phyloP scores from a whole-genome alignment of 805 yeast species.

The Priceomyces carsonii region DNA sequence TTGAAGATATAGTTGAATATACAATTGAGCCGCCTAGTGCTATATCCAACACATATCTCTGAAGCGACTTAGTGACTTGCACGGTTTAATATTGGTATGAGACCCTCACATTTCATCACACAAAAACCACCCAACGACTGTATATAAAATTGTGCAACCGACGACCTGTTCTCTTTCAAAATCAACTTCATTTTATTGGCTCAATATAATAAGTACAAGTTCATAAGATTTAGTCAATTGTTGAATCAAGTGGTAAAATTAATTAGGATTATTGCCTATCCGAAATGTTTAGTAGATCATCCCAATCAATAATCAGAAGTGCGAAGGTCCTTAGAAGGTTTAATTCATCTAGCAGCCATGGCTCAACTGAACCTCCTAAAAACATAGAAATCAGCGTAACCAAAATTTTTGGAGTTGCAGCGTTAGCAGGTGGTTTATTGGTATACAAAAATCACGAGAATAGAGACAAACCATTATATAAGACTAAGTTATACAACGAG shows the following conservation, averaged over 20 bases:
- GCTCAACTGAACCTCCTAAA: constrained; percentile 20
- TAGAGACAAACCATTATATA: constrained; percentile 36
- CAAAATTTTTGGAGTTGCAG: constrained; percentile 43
- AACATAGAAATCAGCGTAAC: constrained; percentile 39
- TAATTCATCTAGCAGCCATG: constrained; percentile 19
- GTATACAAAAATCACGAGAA: constrained; percentile 32
- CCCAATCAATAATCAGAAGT: constrained; percentile 6
- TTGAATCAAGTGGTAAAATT: not conserved
- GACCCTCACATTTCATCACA: constrained; percentile 6
- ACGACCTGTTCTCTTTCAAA: constrained; percentile 3
- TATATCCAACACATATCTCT: too few relatives aligned
- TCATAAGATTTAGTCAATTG: not conserved
- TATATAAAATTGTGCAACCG: constrained; percentile 1
- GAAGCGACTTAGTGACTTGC: too few relatives aligned
- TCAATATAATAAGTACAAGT: not conserved
- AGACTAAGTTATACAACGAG: constrained; percentile 38
- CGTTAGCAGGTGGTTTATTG: constrained; percentile 36
- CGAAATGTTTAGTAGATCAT: constrained; percentile 13
- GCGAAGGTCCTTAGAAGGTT: constrained; percentile 17
- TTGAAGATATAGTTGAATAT: too few relatives aligned
- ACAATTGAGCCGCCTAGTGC: too few relatives aligned
- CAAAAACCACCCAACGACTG: constrained; percentile 8
- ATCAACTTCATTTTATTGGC: constrained; percentile 5
- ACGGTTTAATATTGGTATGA: too few relatives aligned
- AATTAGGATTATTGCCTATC: not conserved